Base-by-base conservation (phyloP, 805 yeast species). In the Ogataea trehalophila region DNA sequence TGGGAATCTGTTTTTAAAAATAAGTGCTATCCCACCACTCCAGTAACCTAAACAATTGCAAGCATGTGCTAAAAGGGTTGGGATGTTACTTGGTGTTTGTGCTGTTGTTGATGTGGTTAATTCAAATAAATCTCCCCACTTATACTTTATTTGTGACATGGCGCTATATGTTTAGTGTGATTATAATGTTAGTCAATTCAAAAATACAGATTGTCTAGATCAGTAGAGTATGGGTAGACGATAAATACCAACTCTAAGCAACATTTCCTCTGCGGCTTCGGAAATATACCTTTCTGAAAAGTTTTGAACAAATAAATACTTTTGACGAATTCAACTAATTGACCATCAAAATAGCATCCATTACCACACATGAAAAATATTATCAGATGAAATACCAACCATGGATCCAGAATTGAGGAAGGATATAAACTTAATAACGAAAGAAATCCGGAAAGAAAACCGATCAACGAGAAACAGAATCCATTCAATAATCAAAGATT, bases 1-100 rank as follows among this genome's bases (percentile, higher is more conserved):
- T 2, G 88, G 90, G 61, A 74, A 87, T 41, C 68, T 63, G 16
- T 55, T 45, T 22, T 73, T 76, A 57, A 88, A 79, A 23, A 67
- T 76, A 4, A 70, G 71, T 0, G 95, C 95, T 2, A 88, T 77
- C 0, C 96, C 96, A 3, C 87, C 92, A 4, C 94, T 94, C 96
- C 96, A 88, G 1, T 72, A 58, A 0, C 95, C 96, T 23, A 72
- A 70, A 36, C 89, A 81, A 60, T 88, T 88, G 59, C 96, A 88
- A 0, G 95, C 81, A 61, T 88, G 96, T 1, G 85, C 85, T 5
- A 87, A 61, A 2, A 85, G 68, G 0, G 81, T 60, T 1, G 75
- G 71, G 1, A 23, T 17, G 5, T 55, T 49, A 0, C 63, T 53
- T 0, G 66, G 42, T 0, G 26, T 26, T 2, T 26, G 31, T 26